phyloP scores from a whole-genome alignment of 108 stramenopile genomes.

The Bacterosira constricta region DNA sequence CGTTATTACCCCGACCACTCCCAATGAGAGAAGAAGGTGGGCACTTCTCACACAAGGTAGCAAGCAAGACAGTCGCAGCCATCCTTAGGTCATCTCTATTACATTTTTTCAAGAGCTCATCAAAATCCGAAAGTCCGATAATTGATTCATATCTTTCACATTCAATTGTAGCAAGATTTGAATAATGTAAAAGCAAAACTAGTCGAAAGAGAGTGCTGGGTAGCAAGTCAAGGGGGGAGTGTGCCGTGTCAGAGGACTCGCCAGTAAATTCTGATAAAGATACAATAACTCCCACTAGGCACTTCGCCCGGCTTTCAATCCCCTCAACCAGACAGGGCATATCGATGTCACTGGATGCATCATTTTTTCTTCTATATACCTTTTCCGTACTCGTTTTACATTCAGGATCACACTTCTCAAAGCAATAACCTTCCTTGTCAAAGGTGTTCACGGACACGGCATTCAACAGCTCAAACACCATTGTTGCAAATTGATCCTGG shows the following conservation, averaged over 20 bases:
- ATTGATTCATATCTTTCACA: neutral
- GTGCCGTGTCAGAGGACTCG: neutral
- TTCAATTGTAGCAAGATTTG: neutral
- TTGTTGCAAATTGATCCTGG: conserved; percentile 1
- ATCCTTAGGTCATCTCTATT: conserved; percentile 17
- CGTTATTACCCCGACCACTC: conserved; percentile 22
- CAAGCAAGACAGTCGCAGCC: conserved; percentile 60
- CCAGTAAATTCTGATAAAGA: conserved; percentile 13
- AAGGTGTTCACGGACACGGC: conserved; percentile 41
- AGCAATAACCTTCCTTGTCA: conserved; percentile 44
- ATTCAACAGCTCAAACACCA: conserved; percentile 47
- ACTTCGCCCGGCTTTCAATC: conserved; percentile 18
- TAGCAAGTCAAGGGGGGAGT: conserved; percentile 4
- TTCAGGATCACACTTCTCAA: neutral
- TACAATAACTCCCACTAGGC: conserved; percentile 4
- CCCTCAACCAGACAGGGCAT: neutral
- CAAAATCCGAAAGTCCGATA: neutral
- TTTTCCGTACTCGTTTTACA: neutral
- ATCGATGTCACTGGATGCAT: neutral
- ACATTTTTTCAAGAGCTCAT: neutral
- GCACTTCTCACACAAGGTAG: conserved; percentile 62
- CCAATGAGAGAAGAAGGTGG: conserved; percentile 57
- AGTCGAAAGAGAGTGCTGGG: conserved; percentile 36
- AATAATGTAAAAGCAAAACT: conserved; percentile 33
- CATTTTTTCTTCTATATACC: neutral